Conservation (phyloP, 306 rosid species). For the Corylus avellana region DNA sequence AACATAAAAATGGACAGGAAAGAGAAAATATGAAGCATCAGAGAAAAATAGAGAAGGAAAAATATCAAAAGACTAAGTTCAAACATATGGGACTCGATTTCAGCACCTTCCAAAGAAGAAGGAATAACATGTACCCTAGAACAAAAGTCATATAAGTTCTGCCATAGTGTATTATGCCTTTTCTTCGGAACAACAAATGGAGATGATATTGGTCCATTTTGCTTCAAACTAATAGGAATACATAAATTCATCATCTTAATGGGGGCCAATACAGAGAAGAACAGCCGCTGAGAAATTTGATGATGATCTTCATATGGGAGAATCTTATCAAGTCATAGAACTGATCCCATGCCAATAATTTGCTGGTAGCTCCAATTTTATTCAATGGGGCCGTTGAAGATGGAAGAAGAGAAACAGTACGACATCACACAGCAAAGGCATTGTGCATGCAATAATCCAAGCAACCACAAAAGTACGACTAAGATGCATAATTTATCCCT, state of each 20-base stretch:
- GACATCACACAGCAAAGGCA: too few relatives aligned
- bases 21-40: neutral
- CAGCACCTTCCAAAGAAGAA: neutral
- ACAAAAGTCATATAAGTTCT: too few relatives aligned
- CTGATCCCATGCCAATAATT: neutral
- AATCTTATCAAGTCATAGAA: neutral
- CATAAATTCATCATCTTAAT: too few relatives aligned
- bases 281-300: neutral
- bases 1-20: neutral
- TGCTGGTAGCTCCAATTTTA: neutral
- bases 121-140: too few relatives aligned
- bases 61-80: neutral
- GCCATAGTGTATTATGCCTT: neutral
- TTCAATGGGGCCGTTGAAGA: too few relatives aligned
- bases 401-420: too few relatives aligned
- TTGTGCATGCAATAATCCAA: too few relatives aligned
- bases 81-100: neutral
- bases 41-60: too few relatives aligned
- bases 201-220: neutral
- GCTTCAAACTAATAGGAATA: neutral
- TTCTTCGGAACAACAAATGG: neutral
- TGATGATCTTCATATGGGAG: neutral
- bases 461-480: too few relatives aligned
- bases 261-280: neutral
- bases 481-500: neutral